Evolutionary conservation across 192 early-diverging fungal genomes (phyloP), one percentile per base, ranked within the genome.

Genomic region (Lunasporangiospora selenospora): DNA sequence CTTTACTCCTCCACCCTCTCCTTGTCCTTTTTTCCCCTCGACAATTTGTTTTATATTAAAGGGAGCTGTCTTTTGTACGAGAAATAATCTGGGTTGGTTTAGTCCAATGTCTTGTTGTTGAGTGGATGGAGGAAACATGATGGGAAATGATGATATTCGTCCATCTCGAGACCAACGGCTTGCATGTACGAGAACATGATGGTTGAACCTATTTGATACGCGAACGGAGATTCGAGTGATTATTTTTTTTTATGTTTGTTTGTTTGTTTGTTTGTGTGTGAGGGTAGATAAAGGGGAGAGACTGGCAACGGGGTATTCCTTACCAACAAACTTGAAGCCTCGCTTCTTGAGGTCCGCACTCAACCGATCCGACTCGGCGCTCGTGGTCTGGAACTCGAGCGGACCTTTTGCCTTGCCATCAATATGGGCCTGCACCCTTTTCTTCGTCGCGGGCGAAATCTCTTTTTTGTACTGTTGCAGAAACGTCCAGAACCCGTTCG

Each of bases 281-380:
- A n/a, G 1, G 18, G 18, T 6, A 18, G 16, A 19, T 9, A 23
- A 5, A 8, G 5, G 19, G 19, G 5, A 15, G 19, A 5, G 19
- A n/a, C n/a, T n/a, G 43, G 43, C 9, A 19, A 45, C 19, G 23
- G 19, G 21, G 19, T 8, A 12, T 40, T 33, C 19, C 52, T 30
- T 58, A 58, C 66, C 69, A 36, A 73, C 69, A 63, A 73, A 73
- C 49, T 73, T 73, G 55, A 73, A 73, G 4, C 69, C 69, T 26
- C 53, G 69, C 46, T 73, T 73, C 55, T 63, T 73, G 5, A 73
- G 55, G 47, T 63, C 69, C 5, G 38, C 54, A 29, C 69, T 73
- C 55, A 73, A 33, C 24, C 69, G 37, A 43, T 73, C 69, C n/a
- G 69, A 73, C 10, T 47, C 45, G 10, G 23, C 69, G 15, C 55